Base-by-base conservation (phyloP, 176 grass and related monocot species). In the Aegilops speltoides region DNA sequence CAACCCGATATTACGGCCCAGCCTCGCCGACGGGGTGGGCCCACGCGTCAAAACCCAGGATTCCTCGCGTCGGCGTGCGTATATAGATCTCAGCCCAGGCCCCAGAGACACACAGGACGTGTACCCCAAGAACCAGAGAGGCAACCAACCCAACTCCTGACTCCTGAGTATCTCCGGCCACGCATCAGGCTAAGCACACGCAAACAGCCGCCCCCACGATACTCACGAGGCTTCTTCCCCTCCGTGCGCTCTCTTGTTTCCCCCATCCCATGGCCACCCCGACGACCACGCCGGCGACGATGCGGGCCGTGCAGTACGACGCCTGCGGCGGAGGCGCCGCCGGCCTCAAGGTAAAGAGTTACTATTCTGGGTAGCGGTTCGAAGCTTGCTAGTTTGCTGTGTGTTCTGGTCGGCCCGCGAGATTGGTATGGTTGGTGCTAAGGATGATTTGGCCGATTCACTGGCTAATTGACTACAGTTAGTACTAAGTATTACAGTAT, bases 241-340 rank as follows among this genome's bases (percentile, higher is more conserved):
- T 68, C 41, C 34, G 73, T 20, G 12, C 19, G 6, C 48, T 52
- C 31, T 19, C 13, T 10, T 36, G 17, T 12, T 2, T 33, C 54
- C 16, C 50, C 50, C 48, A 19, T 52, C 40, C 74, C 34, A 89
- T 97, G 82, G 64, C 82, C 24, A 36, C 88, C 4, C 0, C 88
- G 9, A 8, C 65, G 3, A 32, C 72, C 31, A 7, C 34, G 66
- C 85, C 76, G 3, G 13, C 67, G 5, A 80, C 43, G 68, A 91
- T 91, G 85, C 89, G 76, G 16, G 85, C 89, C 68, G 81, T 87
- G 81, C 89, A 84, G 85, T 91, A 91, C 85, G 81, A 84, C 16
- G 26, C 81, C 81, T 87, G 7, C 48, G 89, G 81, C 46, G 81
- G 48, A 20, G 85, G 85, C 36, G 76, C 81, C 68, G 68, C 36